Evolutionary conservation across 176 grass and related monocot genomes (phyloP), one percentile per base, ranked within the genome.

Genomic region (Oryza rufipogon): DNA sequence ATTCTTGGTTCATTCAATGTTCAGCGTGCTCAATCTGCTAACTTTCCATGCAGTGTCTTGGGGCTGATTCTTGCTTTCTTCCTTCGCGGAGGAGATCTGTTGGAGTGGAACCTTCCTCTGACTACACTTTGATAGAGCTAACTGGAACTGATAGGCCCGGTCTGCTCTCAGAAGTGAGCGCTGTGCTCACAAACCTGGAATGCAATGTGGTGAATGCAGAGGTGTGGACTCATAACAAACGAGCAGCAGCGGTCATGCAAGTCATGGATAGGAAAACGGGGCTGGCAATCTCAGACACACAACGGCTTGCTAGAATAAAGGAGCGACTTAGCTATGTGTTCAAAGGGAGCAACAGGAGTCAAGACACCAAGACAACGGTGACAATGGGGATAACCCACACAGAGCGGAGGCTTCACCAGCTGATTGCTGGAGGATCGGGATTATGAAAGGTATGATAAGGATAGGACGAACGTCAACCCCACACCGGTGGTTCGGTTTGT

Each of bases 361-460:
- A 78, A 68, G 86, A 80, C n/a, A 80, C 84, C 73, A 94, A 87
- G 77, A 89, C 89, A 76, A 22, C 61, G 1, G 84, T 90, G 66
- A 76, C 87, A 34, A 78, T 76, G 84, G 95, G 88, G 8, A 32
- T 83, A 80, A 84, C 86, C 51, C 81, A 91, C 73, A 94, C 88
- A 42, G 95, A 94, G 75, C 85, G 95, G 44, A 91, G 95, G 84
- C 87, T 97, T 49, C 95, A 97, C 76, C 95, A 97, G 78, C 90
- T 97, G 90, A 97, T n/a, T 97, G 95, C 86, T 91, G 20, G 90
- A 88, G 48, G 95, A 94, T 45, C 84, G 95, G 51, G 95, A 97
- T 81, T 97, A 97, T 63, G 86, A 91, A 77, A 84, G 88, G 51
- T 81, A 85, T 26, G 84, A 79, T 14, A 86, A 88, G 33, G 88